A percentile compares a stretch with the other conserved stretches of the same genome.
These are phyloP conservation scores for Eimeria sp. DNA, from an alignment of 169 alveolate genomes.

Conservation along the genomic window DNA sequence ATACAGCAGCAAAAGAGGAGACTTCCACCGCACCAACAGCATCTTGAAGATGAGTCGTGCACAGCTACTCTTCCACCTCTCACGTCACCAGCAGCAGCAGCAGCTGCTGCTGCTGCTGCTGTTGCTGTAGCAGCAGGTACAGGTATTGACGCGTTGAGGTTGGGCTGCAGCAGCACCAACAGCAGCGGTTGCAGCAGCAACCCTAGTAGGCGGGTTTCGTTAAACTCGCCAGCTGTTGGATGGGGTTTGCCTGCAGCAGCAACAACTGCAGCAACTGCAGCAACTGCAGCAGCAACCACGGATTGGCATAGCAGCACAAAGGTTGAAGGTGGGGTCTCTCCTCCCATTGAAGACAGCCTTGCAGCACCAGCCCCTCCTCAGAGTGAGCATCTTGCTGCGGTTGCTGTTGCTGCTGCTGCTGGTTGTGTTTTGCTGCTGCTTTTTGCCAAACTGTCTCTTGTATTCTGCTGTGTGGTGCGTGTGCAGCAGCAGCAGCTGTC, in stretches of 20 bases:
- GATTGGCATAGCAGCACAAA: slow-evolving; percentile 45
- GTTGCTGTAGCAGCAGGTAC: not conserved
- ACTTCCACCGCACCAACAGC: not conserved
- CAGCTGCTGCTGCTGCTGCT: slow-evolving; percentile 1
- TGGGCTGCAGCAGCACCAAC: slow-evolving; percentile 37
- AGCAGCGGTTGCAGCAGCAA: slow-evolving; percentile 63
- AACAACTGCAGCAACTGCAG: slow-evolving; percentile 16
- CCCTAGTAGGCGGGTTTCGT: not conserved
- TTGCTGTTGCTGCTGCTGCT: not conserved
- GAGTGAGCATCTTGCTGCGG: not conserved
- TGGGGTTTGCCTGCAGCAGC: slow-evolving; percentile 23
- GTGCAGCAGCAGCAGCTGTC: slow-evolving; percentile 28
- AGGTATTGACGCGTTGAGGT: not conserved
- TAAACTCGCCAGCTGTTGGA: not conserved
- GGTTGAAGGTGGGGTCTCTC: not conserved
- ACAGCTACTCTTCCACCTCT: not conserved
- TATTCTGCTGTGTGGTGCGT: not conserved
- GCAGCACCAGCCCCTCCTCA: slow-evolving; percentile 17
- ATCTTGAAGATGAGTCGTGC: not conserved
- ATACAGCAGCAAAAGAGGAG: not conserved
- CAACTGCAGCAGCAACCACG: not conserved
- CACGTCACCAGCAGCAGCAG: slow-evolving; percentile 18
- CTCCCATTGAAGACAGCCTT: not conserved
- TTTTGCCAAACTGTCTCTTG: not conserved
- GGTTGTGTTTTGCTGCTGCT: slow-evolving; percentile 1